phyloP scores from a whole-genome alignment of 805 yeast species.

The Myxozyma neglecta region DNA sequence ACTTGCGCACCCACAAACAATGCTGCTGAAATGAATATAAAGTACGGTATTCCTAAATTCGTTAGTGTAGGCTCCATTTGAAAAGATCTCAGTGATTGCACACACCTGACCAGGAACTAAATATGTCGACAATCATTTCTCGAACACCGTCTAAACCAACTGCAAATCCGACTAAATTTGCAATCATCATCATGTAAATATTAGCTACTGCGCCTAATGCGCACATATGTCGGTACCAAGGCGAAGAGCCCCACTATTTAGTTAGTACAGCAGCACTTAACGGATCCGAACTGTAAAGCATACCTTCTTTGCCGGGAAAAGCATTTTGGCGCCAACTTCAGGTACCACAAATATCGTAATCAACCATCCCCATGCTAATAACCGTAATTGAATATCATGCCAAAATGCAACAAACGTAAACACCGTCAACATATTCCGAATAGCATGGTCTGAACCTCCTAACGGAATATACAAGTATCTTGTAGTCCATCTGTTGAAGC shows the following conservation, averaged over 20 bases:
- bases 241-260: conserved; percentile 45
- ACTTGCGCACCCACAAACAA: conserved; percentile 85
- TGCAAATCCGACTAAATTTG: conserved; percentile 92
- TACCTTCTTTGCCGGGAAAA: conserved; percentile 40
- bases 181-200: conserved; percentile 98
- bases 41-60: conserved; percentile 33
- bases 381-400: conserved; percentile 92
- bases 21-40: conserved; percentile 64
- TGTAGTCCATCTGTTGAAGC: conserved; percentile 85
- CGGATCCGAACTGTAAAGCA: background rate
- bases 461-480: conserved; percentile 88
- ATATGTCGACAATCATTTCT: conserved; percentile 64
- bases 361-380: conserved; percentile 95
- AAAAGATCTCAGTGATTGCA: background rate
- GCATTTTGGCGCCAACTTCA: conserved; percentile 63
- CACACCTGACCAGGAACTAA: conserved; percentile 65
- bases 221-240: conserved; percentile 81
- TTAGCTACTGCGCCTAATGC: conserved; percentile 85
- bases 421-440: conserved; percentile 76
- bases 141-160: conserved; percentile 84
- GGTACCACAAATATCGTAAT: conserved; percentile 85
- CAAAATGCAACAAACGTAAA: conserved; percentile 95
- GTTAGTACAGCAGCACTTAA: background rate
- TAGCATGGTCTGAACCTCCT: conserved; percentile 75
- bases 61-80: background rate